Evolutionary conservation across 805 yeast species (phyloP).

Genomic region (Starmerella riodocensis): DNA sequence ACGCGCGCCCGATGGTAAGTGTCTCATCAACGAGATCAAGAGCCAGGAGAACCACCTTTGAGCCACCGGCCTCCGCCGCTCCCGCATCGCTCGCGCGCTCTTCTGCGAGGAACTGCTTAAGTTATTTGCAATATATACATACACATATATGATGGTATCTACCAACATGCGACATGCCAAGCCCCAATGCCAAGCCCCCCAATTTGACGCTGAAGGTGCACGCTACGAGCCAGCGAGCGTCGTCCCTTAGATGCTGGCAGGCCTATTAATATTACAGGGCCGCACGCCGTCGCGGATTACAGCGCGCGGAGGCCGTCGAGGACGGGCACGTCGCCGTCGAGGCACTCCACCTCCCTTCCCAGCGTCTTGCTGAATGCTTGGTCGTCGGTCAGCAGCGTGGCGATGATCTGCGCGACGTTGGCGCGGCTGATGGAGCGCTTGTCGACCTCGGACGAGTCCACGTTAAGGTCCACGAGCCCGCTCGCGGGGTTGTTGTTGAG

Average conservation of each 20-base stretch:
- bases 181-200: no score
- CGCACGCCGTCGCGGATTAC: no score
- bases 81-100: no score
- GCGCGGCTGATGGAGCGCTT: conserved; percentile 30
- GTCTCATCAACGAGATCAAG: conserved; percentile 24
- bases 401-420: conserved; percentile 42
- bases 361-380: conserved; percentile 9
- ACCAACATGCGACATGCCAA: no score
- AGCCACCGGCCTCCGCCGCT: no score
- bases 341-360: conserved; percentile 15
- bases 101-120: no score
- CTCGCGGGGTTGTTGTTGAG: conserved; percentile 33
- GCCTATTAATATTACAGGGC: no score
- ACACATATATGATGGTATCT: no score
- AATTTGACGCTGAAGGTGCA: no score
- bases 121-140: no score
- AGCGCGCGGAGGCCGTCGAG: conserved; percentile 9
- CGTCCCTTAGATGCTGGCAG: background rate
- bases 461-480: conserved; percentile 32
- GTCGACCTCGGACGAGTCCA: conserved; percentile 12
- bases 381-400: conserved; percentile 16
- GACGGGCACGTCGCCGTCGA: conserved; percentile 19
- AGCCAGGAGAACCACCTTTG: conserved; percentile 11
- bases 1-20: conserved; percentile 38
- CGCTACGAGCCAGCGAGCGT: background rate